Evolutionary conservation across 306 rosid species (phyloP).

Genomic region (Elaeagnus macrophylla): DNA sequence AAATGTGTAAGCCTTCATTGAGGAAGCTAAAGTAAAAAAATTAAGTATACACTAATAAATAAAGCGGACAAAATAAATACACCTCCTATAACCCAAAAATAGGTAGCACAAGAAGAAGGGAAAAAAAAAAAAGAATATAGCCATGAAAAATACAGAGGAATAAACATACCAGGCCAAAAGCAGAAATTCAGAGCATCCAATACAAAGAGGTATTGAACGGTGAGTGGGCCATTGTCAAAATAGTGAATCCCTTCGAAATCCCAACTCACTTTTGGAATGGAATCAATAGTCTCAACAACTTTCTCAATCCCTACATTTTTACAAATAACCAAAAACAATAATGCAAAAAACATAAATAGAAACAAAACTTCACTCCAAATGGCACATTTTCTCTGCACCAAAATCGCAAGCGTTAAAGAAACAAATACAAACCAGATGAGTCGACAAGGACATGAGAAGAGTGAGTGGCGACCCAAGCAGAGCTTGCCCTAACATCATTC

Average conservation of each 20-base stretch:
- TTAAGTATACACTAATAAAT: no score
- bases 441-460: conserved; percentile 82
- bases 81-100: neutral
- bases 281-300: conserved; percentile 51
- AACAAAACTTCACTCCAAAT: no score
- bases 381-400: neutral
- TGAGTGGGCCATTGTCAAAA: conserved; percentile 83
- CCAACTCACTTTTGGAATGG: conserved; percentile 81
- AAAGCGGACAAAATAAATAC: no score
- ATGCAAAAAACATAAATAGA: neutral
- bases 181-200: conserved; percentile 89
- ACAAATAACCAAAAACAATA: neutral
- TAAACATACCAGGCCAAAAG: conserved; percentile 80
- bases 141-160: neutral
- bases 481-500: conserved; percentile 78
- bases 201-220: conserved; percentile 85
- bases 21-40: no score
- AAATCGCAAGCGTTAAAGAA: neutral
- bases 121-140: neutral
- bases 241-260: conserved; percentile 99
- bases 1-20: no score
- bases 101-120: neutral
- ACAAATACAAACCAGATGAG: conserved; percentile 43
- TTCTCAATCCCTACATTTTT: conserved; percentile 66
- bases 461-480: conserved; percentile 86